These are phyloP conservation scores for Fonsecaea erecta DNA, from an alignment of 2,329 filamentous ascomycete genomes.

Conservation along the genomic window DNA sequence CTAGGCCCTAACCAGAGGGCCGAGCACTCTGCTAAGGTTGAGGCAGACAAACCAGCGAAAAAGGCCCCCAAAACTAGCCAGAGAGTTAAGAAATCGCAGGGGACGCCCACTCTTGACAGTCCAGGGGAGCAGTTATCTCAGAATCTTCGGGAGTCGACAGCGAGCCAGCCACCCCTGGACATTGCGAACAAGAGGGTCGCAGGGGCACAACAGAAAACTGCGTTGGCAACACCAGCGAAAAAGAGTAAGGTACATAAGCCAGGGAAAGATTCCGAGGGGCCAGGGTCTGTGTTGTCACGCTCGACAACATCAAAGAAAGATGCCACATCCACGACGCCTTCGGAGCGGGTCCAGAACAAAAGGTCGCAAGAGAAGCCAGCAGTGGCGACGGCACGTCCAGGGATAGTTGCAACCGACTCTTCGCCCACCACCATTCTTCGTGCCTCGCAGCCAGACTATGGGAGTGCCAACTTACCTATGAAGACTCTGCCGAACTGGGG, in stretches of 20 bases:
- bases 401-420: background rate
- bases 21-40: background rate
- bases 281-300: background rate
- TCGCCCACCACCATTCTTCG: background rate
- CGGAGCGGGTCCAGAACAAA: background rate
- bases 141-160: slow-evolving; percentile 27
- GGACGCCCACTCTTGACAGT: slow-evolving; percentile 27
- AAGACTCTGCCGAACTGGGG: slow-evolving; percentile 24
- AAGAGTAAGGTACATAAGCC: slow-evolving; percentile 4
- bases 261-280: background rate
- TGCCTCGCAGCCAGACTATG: background rate
- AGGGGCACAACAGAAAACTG: slow-evolving; percentile 7
- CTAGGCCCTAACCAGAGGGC: background rate
- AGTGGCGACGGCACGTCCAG: background rate
- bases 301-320: background rate
- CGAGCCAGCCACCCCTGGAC: slow-evolving; percentile 2
- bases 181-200: slow-evolving; percentile 9
- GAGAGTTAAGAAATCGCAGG: slow-evolving; percentile 1
- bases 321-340: background rate
- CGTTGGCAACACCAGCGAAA: background rate
- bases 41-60: background rate
- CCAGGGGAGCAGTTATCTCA: slow-evolving; percentile 36
- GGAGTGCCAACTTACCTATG: background rate
- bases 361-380: background rate
- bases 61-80: slow-evolving; percentile 1